phyloP scores from a whole-genome alignment of 75 land plant genomes.

The Sequoiadendron giganteum region DNA sequence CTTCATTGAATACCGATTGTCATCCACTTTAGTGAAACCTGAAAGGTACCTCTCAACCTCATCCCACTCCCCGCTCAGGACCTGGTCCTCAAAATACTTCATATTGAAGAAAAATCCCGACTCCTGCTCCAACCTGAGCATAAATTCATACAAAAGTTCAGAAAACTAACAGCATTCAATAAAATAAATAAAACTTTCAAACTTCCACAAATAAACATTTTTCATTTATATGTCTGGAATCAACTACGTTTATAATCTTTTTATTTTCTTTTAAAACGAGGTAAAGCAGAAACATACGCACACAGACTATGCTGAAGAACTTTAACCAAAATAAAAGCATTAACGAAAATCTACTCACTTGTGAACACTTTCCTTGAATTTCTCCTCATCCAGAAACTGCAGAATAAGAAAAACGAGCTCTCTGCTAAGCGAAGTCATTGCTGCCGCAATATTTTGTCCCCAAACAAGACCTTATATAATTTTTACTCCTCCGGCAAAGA shows the following conservation, averaged over 20 bases:
- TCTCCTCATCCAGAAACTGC: constrained; percentile 52
- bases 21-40: constrained; percentile 47
- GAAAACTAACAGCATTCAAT: not conserved
- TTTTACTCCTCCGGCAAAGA: not conserved
- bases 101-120: constrained; percentile 45
- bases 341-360: constrained; percentile 28
- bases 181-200: not conserved
- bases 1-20: constrained; percentile 48
- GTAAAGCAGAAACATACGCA: not conserved
- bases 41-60: constrained; percentile 43
- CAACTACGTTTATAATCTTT: not conserved
- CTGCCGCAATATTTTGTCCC: not conserved
- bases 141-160: not conserved
- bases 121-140: constrained; percentile 40
- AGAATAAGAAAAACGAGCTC: constrained; percentile 52
- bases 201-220: not conserved
- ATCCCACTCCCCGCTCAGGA: constrained; percentile 39
- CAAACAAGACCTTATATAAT: not conserved
- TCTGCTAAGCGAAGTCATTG: constrained; percentile 49
- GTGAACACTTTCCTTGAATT: constrained; percentile 55
- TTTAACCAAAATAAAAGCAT: not conserved
- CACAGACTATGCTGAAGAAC: not conserved
- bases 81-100: constrained; percentile 47
- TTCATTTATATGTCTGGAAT: too few relatives aligned
- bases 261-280: not conserved